These are phyloP conservation scores for Sporothrix brunneoviolacea DNA, from an alignment of 2,329 filamentous ascomycete species.

Conservation along the genomic window DNA sequence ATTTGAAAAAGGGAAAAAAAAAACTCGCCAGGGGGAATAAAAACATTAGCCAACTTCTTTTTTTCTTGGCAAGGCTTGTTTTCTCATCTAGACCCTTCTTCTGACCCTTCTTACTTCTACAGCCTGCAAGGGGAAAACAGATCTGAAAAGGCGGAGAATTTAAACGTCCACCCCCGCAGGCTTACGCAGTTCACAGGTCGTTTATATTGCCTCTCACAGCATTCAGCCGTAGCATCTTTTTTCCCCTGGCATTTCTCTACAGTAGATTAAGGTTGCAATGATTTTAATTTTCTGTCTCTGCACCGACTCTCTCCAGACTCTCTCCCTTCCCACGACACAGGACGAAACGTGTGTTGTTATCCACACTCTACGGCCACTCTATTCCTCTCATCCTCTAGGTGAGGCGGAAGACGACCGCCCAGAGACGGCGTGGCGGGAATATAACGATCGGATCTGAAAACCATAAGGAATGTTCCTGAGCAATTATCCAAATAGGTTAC, in stretches of 20 bases:
- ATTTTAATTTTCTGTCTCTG: background rate
- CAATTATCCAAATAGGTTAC: conserved; percentile 5
- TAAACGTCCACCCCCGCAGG: background rate
- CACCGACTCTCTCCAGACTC: too few relatives aligned
- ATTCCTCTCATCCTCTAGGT: too few relatives aligned
- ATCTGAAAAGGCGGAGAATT: conserved; percentile 1
- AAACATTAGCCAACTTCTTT: background rate
- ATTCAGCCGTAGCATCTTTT: conserved; percentile 11
- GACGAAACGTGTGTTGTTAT: too few relatives aligned
- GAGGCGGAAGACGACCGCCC: too few relatives aligned
- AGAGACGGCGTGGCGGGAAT: too few relatives aligned
- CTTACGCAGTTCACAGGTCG: conserved; percentile 6
- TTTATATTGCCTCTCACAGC: conserved; percentile 6
- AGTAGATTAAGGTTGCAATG: too few relatives aligned
- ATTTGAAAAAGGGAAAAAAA: background rate
- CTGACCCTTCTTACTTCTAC: background rate
- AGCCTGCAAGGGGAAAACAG: background rate
- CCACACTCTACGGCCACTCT: too few relatives aligned
- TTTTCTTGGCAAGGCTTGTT: conserved; percentile 9
- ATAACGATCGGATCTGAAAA: background rate
- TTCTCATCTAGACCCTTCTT: background rate
- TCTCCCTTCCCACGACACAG: too few relatives aligned
- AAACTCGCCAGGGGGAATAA: background rate
- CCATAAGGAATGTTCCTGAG: conserved; percentile 2
- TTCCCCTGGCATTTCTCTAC: background rate